Evolutionary conservation across 345 rosid genomes (phyloP), one percentile per base, ranked within the genome.

Genomic region (Arabis hirsuta): DNA sequence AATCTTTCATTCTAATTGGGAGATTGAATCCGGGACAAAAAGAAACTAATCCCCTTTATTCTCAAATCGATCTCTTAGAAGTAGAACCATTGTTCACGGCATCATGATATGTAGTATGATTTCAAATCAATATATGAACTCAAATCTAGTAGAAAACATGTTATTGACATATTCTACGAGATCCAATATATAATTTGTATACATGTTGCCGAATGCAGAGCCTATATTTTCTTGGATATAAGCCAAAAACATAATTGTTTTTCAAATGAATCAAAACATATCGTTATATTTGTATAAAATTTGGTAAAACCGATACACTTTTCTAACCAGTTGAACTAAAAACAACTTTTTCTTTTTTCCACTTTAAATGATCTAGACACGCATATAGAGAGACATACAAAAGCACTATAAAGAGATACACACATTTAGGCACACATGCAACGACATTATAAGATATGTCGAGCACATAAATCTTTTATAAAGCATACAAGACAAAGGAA

Each of bases 401-500:
- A 44, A 54, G 6, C 50, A 70, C 38, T 70, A 70, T 11, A 70
- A 36, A 56, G 26, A 45, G 26, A 56, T 56, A 34, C 41, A 71
- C 36, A 52, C 54, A 19, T 48, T 50, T 48, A 38, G 39, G 42
- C 44, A 65, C 43, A 71, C 76, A 67, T 58, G 62, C 56, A 60
- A 41, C 22, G 20, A 59, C 39, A 51, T 44, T 60, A 59, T 34
- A 59, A 67, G 48, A 74, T 52, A 67, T 39, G 62, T 60, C n/a
- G 48, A 74, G 67, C 56, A 52, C 68, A 74, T 26, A 67, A 53
- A 52, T 50, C 34, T 32, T 53, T 61, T 44, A 42, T 14, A 44
- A 67, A 67, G 19, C 79, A 45, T 54, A 45, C 64, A 12, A 59
- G 31, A 59, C 59, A 58, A 43, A 67, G 29, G 39, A 59, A 51